phyloP scores from a whole-genome alignment of 805 yeast species.

The Candida pseudofarinosa region DNA sequence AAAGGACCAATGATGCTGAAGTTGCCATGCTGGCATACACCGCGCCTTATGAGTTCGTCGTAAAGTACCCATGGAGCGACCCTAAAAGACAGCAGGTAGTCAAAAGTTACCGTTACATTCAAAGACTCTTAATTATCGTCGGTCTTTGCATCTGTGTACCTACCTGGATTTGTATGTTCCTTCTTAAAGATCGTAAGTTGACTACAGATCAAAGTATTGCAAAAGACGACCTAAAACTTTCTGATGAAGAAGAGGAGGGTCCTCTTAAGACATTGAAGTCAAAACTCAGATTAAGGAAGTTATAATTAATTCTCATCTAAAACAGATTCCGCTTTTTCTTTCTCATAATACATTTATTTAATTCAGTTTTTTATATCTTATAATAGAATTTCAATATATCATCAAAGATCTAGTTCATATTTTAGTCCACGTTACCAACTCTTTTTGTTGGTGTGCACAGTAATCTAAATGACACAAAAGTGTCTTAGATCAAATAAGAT shows the following conservation, averaged over 20 bases:
- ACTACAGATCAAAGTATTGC: neutral
- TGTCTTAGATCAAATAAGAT: no score
- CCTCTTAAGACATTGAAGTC: neutral
- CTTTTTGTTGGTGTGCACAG: no score
- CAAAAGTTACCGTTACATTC: conserved; percentile 55
- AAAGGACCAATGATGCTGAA: conserved; percentile 22
- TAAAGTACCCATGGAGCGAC: conserved; percentile 55
- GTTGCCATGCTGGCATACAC: conserved; percentile 25
- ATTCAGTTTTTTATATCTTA: no score
- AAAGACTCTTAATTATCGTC: conserved; percentile 52
- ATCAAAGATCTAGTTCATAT: no score
- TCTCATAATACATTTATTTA: no score
- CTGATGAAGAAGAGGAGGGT: neutral
- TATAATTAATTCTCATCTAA: no score
- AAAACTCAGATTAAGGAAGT: neutral
- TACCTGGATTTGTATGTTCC: conserved; percentile 42
- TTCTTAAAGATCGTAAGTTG: conserved; percentile 52
- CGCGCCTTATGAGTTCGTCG: conserved; percentile 49
- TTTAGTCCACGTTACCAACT: no score
- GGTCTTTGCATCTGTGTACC: conserved; percentile 55
- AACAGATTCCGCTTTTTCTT: no score
- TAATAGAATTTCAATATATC: no score
- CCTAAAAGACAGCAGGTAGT: conserved; percentile 57
- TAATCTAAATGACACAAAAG: no score
- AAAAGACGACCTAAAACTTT: neutral